Percentiles rank a stretch among this genome's conserved stretches.
These are phyloP conservation scores for Gossypium raimondii DNA, from an alignment of 345 rosid genomes.

Conservation along the genomic window DNA sequence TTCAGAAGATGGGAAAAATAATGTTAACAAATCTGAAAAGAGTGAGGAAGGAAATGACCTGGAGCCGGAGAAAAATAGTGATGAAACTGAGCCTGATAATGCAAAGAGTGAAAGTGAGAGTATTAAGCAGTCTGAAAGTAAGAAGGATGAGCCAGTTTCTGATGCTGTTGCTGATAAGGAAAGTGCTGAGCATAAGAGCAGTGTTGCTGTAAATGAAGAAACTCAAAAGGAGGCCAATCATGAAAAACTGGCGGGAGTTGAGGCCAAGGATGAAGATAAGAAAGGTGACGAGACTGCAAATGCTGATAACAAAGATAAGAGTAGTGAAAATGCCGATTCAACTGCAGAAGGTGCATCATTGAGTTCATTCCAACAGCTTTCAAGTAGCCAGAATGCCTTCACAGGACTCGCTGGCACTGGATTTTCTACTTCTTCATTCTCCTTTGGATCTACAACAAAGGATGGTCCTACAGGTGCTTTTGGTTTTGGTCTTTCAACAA, in stretches of 20 bases:
- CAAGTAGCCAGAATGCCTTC: not conserved
- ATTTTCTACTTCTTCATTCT: not conserved
- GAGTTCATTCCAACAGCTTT: conserved; percentile 4
- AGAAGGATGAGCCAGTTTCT: not conserved
- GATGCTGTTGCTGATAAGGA: not conserved
- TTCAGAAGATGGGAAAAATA: conserved; percentile 26
- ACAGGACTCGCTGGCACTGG: not conserved
- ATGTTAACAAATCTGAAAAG: conserved; percentile 12
- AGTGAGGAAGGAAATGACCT: conserved; percentile 18
- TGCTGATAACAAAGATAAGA: not conserved
- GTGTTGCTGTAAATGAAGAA: not conserved
- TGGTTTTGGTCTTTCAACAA: not conserved
- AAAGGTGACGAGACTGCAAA: not conserved
- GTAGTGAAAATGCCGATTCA: not conserved
- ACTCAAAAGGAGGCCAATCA: not conserved
- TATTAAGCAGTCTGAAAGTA: not conserved
- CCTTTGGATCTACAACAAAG: conserved; percentile 1
- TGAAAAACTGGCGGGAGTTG: not conserved
- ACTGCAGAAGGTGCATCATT: conserved; percentile 5
- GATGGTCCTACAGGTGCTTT: not conserved
- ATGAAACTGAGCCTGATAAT: not conserved
- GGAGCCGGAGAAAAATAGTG: conserved; percentile 12
- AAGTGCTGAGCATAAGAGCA: not conserved
- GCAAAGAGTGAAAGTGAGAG: not conserved
- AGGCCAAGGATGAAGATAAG: conserved; percentile 1